Conservation (phyloP, 768 basidiomycete genomes). For the Trametes cinnabarina region DNA sequence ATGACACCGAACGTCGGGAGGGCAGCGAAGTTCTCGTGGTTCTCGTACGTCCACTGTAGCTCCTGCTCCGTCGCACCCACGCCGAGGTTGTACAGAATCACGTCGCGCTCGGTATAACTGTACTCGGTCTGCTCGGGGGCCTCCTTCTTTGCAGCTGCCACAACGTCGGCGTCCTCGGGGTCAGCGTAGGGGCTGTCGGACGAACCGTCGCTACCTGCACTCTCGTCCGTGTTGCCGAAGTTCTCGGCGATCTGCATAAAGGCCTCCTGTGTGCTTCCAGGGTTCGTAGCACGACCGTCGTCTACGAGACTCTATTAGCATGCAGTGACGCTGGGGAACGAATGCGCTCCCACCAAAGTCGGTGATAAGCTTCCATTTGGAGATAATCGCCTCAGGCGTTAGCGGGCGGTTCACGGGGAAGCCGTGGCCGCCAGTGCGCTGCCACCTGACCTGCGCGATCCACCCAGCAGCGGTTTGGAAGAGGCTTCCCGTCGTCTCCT, state of each 20-base stretch:
- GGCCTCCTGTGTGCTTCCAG: constrained; percentile 69
- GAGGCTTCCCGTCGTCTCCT: constrained; percentile 65
- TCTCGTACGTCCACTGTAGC: constrained; percentile 89
- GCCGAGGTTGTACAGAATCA: constrained; percentile 94
- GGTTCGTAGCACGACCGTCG: constrained; percentile 82
- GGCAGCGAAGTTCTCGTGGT: constrained; percentile 78
- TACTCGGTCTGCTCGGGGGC: constrained; percentile 56
- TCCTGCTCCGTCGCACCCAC: constrained; percentile 93
- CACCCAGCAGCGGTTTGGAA: constrained; percentile 92
- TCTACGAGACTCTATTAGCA: constrained; percentile 39
- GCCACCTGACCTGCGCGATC: constrained; percentile 92
- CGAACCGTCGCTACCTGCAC: constrained; percentile 17
- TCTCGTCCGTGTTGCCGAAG: constrained; percentile 45
- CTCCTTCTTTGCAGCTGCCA: constrained; percentile 76
- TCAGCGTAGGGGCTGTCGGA: constrained; percentile 55
- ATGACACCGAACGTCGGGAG: constrained; percentile 95
- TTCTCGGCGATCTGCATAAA: constrained; percentile 68
- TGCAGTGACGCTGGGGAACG: not conserved
- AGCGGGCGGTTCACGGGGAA: constrained; percentile 78
- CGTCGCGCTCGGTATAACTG: constrained; percentile 82
- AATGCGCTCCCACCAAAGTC: constrained; percentile 63
- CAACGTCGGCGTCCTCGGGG: constrained; percentile 77
- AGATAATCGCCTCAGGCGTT: constrained; percentile 75
- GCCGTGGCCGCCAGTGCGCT: constrained; percentile 80
- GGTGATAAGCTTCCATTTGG: constrained; percentile 82